Base-by-base conservation (phyloP, 2,329 filamentous ascomycete genomes). In the Hymenotorrendiella dingleyae region DNA sequence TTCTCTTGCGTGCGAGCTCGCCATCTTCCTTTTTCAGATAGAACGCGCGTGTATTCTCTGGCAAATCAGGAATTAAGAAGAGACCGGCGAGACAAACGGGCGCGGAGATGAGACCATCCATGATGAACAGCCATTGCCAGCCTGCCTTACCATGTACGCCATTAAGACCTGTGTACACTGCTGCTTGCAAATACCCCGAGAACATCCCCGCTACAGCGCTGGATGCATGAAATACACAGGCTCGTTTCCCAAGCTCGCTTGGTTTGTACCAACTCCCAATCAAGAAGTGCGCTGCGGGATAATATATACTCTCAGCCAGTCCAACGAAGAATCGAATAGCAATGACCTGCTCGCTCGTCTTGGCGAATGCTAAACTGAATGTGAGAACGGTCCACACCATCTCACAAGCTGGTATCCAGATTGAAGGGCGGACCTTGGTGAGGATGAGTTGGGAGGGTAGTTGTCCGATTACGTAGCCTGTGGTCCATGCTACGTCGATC, bases 391-490 rank as follows among this genome's bases (percentile, higher is more conserved):
- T 63, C 59, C 64, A 67, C 1, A 60, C 49, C 8, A 67, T 34
- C 41, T 69, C 67, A 26, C 65, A 66, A 4, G 62, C 56, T 0
- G 68, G 68, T 3, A 72, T 64, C 64, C 64, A 69, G 37, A 67
- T 58, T 4, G 64, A 67, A 0, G 68, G 68, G 2, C 67, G 62
- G 6, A 71, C 56, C 47, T 60, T 62, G 1, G 62, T 68, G 49
- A 65, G 60, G 44, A 67, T 60, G 27, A 69, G 44, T 27, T 65
- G 67, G 4, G 61, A 63, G 2, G 66, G 63, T 29, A 63, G 58
- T 27, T 67, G 60, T 0, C 65, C 63, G 59, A 82, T 64, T 0
- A 77, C 72, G 49, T 82, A 82, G 7, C 78, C 78, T 0, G 76
- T 68, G n/a, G 61, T 67, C 55, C 66, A 69, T 43, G 62, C 64